Conservation (phyloP, 1,284 basidiomycete genomes). For the Cryptococcus amylolentus region DNA sequence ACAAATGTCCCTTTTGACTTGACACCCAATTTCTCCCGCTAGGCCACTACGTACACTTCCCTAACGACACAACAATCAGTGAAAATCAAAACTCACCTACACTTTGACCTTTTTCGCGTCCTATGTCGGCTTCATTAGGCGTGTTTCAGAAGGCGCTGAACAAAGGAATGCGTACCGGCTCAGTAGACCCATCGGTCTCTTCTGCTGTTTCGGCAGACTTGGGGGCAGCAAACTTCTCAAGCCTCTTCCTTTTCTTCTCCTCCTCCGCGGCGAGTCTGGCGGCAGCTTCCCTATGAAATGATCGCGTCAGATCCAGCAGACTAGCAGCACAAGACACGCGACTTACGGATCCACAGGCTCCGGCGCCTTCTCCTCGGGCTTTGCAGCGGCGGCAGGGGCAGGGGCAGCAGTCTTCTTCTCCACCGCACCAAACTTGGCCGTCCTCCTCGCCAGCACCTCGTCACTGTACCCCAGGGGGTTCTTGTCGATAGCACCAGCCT, state of each 20-base stretch:
- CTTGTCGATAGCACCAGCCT: constrained; percentile 33
- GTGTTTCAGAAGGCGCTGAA: background rate
- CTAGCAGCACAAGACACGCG: background rate
- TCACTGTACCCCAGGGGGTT: constrained; percentile 33
- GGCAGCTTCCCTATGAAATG: constrained; percentile 26
- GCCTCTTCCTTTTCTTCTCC: constrained; percentile 52
- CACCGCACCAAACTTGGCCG: constrained; percentile 43
- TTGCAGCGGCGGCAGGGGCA: constrained; percentile 7
- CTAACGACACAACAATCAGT: background rate
- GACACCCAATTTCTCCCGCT: too few species aligned
- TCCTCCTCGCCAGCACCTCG: constrained; percentile 42
- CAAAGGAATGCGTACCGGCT: constrained; percentile 29
- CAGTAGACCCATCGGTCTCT: constrained; percentile 12
- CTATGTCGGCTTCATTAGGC: constrained; percentile 12
- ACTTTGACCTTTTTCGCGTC: constrained; percentile 46
- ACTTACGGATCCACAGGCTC: constrained; percentile 39
- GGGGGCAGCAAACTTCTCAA: constrained; percentile 47
- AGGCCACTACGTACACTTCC: too few species aligned
- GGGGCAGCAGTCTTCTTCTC: constrained; percentile 30
- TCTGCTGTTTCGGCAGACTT: constrained; percentile 7
- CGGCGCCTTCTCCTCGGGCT: constrained; percentile 10
- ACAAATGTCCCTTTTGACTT: too few species aligned
- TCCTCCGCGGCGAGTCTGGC: constrained; percentile 43
- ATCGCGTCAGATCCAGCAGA: background rate
- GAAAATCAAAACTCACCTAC: constrained; percentile 35